phyloP scores from a whole-genome alignment of 2,329 filamentous ascomycete species.

The Aspergillus ibericus region DNA sequence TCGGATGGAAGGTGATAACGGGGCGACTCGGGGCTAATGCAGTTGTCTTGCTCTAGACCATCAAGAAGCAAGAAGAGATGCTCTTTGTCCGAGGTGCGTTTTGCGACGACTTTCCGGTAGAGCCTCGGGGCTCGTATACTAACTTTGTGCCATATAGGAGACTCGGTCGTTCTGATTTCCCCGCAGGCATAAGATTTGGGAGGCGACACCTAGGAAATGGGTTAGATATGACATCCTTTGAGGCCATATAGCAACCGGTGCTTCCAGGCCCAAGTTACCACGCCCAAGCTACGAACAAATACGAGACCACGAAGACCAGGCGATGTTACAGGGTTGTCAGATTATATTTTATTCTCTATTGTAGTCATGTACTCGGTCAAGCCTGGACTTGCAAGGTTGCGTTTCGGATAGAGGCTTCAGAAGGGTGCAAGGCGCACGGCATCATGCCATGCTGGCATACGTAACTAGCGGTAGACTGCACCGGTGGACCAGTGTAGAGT shows the following conservation, averaged over 20 bases:
- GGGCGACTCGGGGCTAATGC: not conserved
- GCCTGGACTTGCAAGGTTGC: not conserved
- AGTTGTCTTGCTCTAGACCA: conserved; percentile 59
- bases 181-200: conserved; percentile 50
- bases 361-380: not conserved
- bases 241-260: not conserved
- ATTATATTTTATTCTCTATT: not conserved
- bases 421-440: not conserved
- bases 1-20: not conserved
- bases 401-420: not conserved
- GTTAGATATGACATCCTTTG: not conserved
- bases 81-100: conserved; percentile 89
- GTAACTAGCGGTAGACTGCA: not conserved
- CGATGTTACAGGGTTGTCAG: conserved; percentile 4
- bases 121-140: conserved; percentile 12
- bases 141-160: conserved; percentile 56
- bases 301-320: conserved; percentile 7
- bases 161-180: conserved; percentile 72
- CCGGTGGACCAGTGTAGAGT: not conserved
- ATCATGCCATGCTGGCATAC: not conserved
- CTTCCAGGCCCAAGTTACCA: not conserved
- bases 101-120: not conserved
- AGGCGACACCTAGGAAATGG: not conserved
- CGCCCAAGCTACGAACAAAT: not conserved
- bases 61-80: conserved; percentile 98